phyloP scores from a whole-genome alignment of 768 basidiomycete species.

The Strobilomyces confusus region DNA sequence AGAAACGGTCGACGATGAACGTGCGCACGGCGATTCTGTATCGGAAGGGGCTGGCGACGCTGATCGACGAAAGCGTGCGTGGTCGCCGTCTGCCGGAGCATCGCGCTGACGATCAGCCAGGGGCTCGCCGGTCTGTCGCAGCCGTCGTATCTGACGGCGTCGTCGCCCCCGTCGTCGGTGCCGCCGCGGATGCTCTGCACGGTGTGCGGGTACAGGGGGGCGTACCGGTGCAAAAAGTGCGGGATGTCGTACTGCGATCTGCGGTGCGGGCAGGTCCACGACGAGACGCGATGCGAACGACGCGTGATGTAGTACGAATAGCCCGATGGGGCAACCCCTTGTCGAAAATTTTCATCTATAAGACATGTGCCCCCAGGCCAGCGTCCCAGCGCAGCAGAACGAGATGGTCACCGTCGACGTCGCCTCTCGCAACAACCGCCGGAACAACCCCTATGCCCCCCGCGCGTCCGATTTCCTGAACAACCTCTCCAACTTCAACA shows the following conservation, averaged over 20 bases:
- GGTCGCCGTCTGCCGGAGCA: background rate
- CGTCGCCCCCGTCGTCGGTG: slow-evolving; percentile 52
- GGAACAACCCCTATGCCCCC: slow-evolving; percentile 78
- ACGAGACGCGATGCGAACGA: slow-evolving; percentile 78
- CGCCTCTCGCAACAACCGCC: slow-evolving; percentile 38
- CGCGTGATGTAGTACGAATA: slow-evolving; percentile 46
- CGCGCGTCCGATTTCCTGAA: slow-evolving; percentile 91
- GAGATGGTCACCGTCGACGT: slow-evolving; percentile 72
- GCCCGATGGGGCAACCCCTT: too few species aligned
- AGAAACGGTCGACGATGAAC: slow-evolving; percentile 80
- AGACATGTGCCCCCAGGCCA: slow-evolving; percentile 51
- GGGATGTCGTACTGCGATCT: slow-evolving; percentile 72
- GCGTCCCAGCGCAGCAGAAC: slow-evolving; percentile 38
- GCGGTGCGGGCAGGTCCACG: slow-evolving; percentile 69
- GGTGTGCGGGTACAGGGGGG: slow-evolving; percentile 84
- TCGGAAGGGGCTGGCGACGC: slow-evolving; percentile 68
- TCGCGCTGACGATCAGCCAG: slow-evolving; percentile 34
- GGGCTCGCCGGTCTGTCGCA: slow-evolving; percentile 52
- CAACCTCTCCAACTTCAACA: slow-evolving; percentile 91
- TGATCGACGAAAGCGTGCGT: slow-evolving; percentile 80
- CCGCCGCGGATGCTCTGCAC: slow-evolving; percentile 74
- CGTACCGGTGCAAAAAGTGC: slow-evolving; percentile 75
- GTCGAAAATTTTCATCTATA: too few species aligned
- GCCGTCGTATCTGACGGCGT: slow-evolving; percentile 71
- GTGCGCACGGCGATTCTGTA: slow-evolving; percentile 79